A percentile compares a stretch with the other conserved stretches of the same genome.
Evolutionary conservation across 2,329 filamentous ascomycete genomes (phyloP).

Genomic region (Cercospora zeina): DNA sequence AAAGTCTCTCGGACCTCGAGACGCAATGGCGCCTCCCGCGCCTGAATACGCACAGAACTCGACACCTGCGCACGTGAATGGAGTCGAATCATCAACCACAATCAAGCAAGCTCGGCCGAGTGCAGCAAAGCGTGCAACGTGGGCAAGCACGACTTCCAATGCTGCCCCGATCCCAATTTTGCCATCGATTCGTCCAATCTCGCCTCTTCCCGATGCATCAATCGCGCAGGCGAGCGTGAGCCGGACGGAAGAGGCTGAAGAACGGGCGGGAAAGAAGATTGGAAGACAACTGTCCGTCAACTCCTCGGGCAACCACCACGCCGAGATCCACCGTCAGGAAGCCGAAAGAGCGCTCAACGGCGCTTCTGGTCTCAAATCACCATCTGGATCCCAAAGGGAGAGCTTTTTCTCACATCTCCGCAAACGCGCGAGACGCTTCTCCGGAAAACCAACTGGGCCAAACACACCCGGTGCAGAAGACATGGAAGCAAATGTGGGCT

Average conservation of each 20-base stretch:
- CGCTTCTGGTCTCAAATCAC: constrained; percentile 71
- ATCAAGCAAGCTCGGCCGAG: constrained; percentile 57
- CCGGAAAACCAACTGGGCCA: constrained; percentile 82
- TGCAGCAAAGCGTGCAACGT: constrained; percentile 82
- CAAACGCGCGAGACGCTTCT: constrained; percentile 88
- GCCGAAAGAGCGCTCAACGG: constrained; percentile 89
- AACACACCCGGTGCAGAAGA: constrained; percentile 80
- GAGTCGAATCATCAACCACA: constrained; percentile 45
- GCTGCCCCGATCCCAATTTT: constrained; percentile 92
- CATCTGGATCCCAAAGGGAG: constrained; percentile 79
- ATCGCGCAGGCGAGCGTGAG: constrained; percentile 81
- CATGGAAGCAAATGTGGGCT: constrained; percentile 88
- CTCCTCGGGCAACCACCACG: constrained; percentile 89
- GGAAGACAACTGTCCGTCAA: constrained; percentile 89
- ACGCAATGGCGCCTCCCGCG: constrained; percentile 66
- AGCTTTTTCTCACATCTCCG: constrained; percentile 97
- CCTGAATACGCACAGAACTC: constrained; percentile 49
- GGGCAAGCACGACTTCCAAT: constrained; percentile 74
- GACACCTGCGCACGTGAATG: constrained; percentile 48
- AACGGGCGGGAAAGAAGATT: constrained; percentile 82
- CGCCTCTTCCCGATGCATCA: constrained; percentile 90
- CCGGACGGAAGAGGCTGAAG: constrained; percentile 48
- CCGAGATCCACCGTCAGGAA: constrained; percentile 84
- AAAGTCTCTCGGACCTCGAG: constrained; percentile 83
- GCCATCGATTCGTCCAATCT: constrained; percentile 90